Evolutionary conservation across 495 filamentous ascomycete genomes (phyloP), one percentile per base, ranked within the genome.

Genomic region (Hyaloscypha variabilis): DNA sequence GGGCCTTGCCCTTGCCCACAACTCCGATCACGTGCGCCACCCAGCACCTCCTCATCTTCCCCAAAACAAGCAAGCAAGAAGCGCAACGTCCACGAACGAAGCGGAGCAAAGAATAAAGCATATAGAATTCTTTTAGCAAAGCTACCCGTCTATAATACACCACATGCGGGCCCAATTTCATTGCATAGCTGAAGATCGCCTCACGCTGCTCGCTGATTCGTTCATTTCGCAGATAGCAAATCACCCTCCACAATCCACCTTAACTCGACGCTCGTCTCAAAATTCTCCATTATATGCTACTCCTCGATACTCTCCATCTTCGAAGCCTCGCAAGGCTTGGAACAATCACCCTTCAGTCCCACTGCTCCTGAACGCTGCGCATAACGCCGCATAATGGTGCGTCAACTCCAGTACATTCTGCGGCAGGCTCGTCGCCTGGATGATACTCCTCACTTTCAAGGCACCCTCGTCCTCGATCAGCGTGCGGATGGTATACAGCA

Each of bases 391-490:
- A 72, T 99, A 99, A 65, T 97, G 92, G 75, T 98, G 94, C 42
- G 96, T 98, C 58, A 99, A 82, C 73, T 98, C 94, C 26, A 97
- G 83, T 23, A 99, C 93, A 58, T 89, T 87, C 78, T 97, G 95
- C 34, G 95, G 93, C 57, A 97, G 81, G 74, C 89, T 96, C 8
- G 95, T 97, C 0, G 94, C 92, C 75, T 98, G 96, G 28, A 99
- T 92, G 67, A 98, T 97, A 71, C 93, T 97, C 69, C 96, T 87
- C 36, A 98, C 90, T 78, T 99, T 99, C 72, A 99, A 92, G 24
- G 94, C 96, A 57, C 95, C 96, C 76, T 99, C 96, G 61, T 96
- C 94, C 74, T 97, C 95, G 74, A 99, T 98, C 67, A 98, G 82
- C 68, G 90, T 94, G 67, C 95, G 89, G 60, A 98, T 88, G 10